These are phyloP conservation scores for Fraxinus baroniana DNA, from an alignment of 305 asterid species.

Conservation along the genomic window DNA sequence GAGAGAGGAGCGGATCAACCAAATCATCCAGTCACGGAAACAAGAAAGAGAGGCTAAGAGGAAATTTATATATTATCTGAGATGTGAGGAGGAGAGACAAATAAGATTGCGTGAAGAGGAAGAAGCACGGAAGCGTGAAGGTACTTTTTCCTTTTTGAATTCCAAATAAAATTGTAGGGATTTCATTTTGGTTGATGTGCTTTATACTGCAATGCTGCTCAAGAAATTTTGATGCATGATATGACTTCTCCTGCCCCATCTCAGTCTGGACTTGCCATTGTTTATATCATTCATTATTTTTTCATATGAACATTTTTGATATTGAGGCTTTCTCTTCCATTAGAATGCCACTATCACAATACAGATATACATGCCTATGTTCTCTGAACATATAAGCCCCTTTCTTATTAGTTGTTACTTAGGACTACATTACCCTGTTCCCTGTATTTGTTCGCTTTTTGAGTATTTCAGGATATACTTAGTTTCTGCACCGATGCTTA, in stretches of 20 bases:
- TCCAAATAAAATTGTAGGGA: background rate
- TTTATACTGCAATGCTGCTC: background rate
- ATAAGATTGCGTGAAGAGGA: conserved; percentile 76
- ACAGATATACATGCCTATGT: background rate
- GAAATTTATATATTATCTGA: conserved; percentile 65
- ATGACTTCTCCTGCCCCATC: background rate
- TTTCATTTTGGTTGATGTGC: background rate
- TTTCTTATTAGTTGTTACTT: background rate
- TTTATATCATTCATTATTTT: background rate
- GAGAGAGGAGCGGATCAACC: conserved; percentile 53
- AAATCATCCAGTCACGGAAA: conserved; percentile 55
- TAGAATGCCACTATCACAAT: background rate
- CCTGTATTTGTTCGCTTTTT: background rate
- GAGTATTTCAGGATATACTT: background rate
- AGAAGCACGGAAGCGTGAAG: conserved; percentile 86
- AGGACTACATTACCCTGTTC: background rate
- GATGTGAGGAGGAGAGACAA: conserved; percentile 73
- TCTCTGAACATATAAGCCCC: background rate
- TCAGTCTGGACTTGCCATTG: background rate
- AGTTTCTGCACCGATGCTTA: background rate
- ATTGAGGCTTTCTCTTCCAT: background rate
- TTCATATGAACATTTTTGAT: background rate
- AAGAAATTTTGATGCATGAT: background rate
- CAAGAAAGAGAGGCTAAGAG: conserved; percentile 71
- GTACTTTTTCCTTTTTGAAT: conserved; percentile 34